Conservation (phyloP, 169 alveolate species). For the Cryptosporidium tyzzeri region DNA sequence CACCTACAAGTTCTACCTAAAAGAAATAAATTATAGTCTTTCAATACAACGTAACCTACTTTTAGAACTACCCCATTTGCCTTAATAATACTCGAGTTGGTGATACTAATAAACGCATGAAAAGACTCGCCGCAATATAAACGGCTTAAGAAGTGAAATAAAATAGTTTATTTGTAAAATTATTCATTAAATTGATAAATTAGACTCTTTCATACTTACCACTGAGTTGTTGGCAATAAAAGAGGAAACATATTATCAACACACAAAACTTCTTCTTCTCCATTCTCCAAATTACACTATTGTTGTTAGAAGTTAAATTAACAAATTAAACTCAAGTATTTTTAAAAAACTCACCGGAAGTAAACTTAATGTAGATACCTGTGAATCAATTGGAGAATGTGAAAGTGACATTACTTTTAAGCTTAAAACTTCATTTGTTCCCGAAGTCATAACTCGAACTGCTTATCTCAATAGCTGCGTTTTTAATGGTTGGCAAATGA, state of each 20-base stretch:
- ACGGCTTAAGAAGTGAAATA: constrained; percentile 3
- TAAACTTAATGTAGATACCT: constrained; percentile 30
- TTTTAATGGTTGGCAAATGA: background rate
- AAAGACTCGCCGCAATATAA: constrained; percentile 63
- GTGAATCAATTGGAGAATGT: constrained; percentile 48
- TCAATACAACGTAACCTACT: constrained; percentile 18
- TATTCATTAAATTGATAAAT: background rate
- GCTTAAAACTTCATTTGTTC: constrained; percentile 35
- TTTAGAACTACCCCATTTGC: constrained; percentile 63
- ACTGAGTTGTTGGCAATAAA: constrained; percentile 59
- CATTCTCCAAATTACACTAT: constrained; percentile 12
- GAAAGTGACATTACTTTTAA: constrained; percentile 63
- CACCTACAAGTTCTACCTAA: constrained; percentile 58
- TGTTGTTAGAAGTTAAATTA: background rate
- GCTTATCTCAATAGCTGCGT: background rate
- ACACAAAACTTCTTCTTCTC: constrained; percentile 34
- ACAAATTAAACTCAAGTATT: background rate
- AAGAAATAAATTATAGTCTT: background rate
- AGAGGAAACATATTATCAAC: constrained; percentile 68
- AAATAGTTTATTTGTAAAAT: background rate
- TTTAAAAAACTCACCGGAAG: constrained; percentile 34
- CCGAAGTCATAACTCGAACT: background rate
- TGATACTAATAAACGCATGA: constrained; percentile 66
- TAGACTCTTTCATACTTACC: constrained; percentile 33
- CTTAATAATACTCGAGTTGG: constrained; percentile 49